phyloP scores from a whole-genome alignment of 2,329 filamentous ascomycete species.

The Monilinia polystroma region DNA sequence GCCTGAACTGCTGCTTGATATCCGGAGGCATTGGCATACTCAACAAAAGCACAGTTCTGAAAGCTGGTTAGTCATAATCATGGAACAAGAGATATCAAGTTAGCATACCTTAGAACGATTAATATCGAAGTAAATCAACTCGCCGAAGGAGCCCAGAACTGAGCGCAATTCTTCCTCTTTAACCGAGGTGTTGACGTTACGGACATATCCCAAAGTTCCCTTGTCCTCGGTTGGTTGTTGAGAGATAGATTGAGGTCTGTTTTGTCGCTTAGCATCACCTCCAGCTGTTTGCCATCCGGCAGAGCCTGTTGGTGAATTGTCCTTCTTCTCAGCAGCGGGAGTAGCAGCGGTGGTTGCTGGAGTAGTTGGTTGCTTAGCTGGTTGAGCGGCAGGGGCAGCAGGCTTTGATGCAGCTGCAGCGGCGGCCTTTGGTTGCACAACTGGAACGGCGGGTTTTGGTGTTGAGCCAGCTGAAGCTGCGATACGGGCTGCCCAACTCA shows the following conservation, averaged over 20 bases:
- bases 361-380: conserved; percentile 40
- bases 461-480: conserved; percentile 55
- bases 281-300: conserved; percentile 86
- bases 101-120: conserved; percentile 75
- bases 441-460: conserved; percentile 57
- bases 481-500: conserved; percentile 72
- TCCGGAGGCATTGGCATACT: conserved; percentile 77
- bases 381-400: conserved; percentile 34
- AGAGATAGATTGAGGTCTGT: conserved; percentile 66
- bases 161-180: conserved; percentile 69
- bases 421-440: conserved; percentile 52
- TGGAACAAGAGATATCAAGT: background rate
- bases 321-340: conserved; percentile 42
- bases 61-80: conserved; percentile 26
- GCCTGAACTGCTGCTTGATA: conserved; percentile 80
- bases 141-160: conserved; percentile 69
- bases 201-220: conserved; percentile 83
- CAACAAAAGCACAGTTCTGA: conserved; percentile 95
- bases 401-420: conserved; percentile 52
- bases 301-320: conserved; percentile 40
- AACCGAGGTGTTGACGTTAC: conserved; percentile 91
- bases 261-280: conserved; percentile 74
- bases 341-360: conserved; percentile 48
- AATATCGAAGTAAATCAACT: conserved; percentile 71
- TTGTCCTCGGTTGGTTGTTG: conserved; percentile 64